Base-by-base conservation (phyloP, 805 yeast genomes). In the Kockiozyma suomiensis region DNA sequence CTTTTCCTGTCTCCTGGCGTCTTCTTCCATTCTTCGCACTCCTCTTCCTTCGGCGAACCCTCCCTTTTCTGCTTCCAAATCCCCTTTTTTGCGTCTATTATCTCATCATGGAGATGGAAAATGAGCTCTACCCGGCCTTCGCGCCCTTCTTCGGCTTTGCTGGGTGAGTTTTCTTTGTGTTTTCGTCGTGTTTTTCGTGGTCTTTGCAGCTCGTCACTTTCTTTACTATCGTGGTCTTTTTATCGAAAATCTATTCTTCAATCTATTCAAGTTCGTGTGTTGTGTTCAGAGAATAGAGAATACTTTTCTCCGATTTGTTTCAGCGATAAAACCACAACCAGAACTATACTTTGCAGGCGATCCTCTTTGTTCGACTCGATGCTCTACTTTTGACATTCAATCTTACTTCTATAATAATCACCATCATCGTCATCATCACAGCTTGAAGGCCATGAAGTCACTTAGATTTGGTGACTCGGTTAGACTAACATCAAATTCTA, bases 101-200 rank as follows among this genome's bases (percentile, higher is more conserved):
- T 30, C 15, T 38, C 37, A 32, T 45, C 5, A 61, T 54, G 60
- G 64, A 61, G 17, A 59, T 56, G 58, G 72, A 74, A 50, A 81
- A 79, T 69, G 93, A 87, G 73, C 87, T 83, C 71, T 82, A 91
- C 35, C 98, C 99, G 50, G 85, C 85, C 32, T 94, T 88, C 76
- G 97, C 99, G 15, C 98, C 99, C 62, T 94, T 94, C 75, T 85
- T 94, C 73, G 99, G 99, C 43, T 91, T 93, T 76, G 97, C 97
- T 41, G 99, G 97, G 81, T 79, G 69, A 46, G 78, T 75, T 10
- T 49, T 25, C 25, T 10, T 19, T 26, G 32, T 28, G 33, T 37
- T 13, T 32, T 21, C 19, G 54, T 8, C 21, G 45, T 17, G 38
- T 38, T 38, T 33, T 38, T 38, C 42, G 42, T 38, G 21, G 42